phyloP scores from a whole-genome alignment of 169 alveolate species.

The Plasmodium blacklocki region DNA sequence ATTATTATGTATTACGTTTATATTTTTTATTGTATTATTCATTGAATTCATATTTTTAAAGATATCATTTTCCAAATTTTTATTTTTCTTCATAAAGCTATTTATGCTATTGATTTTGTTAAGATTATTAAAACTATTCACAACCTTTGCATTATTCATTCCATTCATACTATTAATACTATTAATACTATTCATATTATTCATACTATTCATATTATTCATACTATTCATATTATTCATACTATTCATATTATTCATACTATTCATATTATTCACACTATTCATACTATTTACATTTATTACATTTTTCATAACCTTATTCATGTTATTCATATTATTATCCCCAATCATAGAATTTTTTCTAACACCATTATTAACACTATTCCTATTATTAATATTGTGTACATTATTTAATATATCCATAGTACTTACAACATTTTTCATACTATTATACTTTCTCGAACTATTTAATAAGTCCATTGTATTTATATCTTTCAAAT shows the following conservation, averaged over 20 bases:
- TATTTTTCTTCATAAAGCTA: conserved; percentile 1
- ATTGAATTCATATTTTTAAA: background rate
- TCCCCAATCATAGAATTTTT: background rate
- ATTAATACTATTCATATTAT: background rate
- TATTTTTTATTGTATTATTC: conserved; percentile 2
- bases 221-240: background rate
- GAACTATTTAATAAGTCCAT: background rate
- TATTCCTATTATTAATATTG: background rate
- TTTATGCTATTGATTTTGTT: background rate
- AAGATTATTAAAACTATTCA: background rate
- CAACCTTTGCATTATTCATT: background rate
- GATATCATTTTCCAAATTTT: background rate
- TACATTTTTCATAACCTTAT: too few species aligned
- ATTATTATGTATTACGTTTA: background rate
- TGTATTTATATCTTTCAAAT: background rate
- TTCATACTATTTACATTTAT: too few species aligned
- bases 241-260: too few species aligned
- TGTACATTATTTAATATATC: background rate
- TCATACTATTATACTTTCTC: background rate
- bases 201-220: background rate
- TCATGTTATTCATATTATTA: background rate
- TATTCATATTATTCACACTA: background rate
- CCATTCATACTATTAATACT: background rate
- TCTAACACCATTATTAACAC: background rate
- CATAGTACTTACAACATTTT: background rate